Percentiles rank a stretch among this genome's conserved stretches.
Evolutionary conservation across 495 filamentous ascomycete species (phyloP).

Genomic region (Podospora fimiseda): DNA sequence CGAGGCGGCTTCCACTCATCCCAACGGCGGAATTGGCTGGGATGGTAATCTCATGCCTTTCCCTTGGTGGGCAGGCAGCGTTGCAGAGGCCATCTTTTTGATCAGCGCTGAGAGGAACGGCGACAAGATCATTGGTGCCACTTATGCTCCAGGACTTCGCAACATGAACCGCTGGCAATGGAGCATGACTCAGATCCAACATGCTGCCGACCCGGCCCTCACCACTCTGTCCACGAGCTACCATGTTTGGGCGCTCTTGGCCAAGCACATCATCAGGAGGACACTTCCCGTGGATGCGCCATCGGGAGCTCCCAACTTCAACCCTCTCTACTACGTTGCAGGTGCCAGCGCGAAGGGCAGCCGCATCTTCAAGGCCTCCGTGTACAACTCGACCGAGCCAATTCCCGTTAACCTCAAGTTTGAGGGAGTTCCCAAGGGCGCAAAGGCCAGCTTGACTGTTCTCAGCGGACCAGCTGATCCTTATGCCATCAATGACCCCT

Average conservation of each 20-base stretch:
- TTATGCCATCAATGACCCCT: conserved; percentile 34
- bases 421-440: conserved; percentile 41
- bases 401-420: conserved; percentile 50
- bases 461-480: conserved; percentile 47
- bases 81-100: conserved; percentile 61
- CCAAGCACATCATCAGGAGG: conserved; percentile 47
- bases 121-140: conserved; percentile 41
- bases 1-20: conserved; percentile 54
- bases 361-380: conserved; percentile 54
- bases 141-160: conserved; percentile 35
- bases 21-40: conserved; percentile 45
- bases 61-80: conserved; percentile 52
- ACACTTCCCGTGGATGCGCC: conserved; percentile 42
- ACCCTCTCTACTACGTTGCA: conserved; percentile 56
- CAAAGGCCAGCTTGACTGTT: conserved; percentile 50
- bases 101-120: conserved; percentile 63
- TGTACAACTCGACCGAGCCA: conserved; percentile 54
- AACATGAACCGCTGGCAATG: conserved; percentile 41
- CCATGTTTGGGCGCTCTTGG: conserved; percentile 41
- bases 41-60: conserved; percentile 28
- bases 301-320: conserved; percentile 37
- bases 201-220: conserved; percentile 47
- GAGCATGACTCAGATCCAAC: conserved; percentile 42
- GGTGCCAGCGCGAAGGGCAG: conserved; percentile 29
- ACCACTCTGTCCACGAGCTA: conserved; percentile 42